Evolutionary conservation across 108 stramenopile species (phyloP).

Genomic region (Parietichytrium sp.): DNA sequence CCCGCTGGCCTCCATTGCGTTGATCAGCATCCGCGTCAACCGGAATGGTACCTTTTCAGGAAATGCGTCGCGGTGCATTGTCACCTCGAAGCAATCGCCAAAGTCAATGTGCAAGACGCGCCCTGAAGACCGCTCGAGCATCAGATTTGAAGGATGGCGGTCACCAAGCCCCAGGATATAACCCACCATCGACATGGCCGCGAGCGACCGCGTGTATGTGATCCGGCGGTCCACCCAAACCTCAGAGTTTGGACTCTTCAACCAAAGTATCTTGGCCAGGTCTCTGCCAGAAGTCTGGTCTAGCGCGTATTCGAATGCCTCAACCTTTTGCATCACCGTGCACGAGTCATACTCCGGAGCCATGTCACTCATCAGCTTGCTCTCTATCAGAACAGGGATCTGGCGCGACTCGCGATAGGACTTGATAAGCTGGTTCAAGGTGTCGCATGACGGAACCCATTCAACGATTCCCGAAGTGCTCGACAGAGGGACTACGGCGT

Average conservation of each 20-base stretch:
- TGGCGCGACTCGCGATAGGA: slow-evolving; percentile 85
- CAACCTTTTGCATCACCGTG: slow-evolving; percentile 95
- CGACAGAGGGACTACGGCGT: slow-evolving; percentile 87
- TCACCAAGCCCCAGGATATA: slow-evolving; percentile 78
- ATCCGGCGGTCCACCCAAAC: slow-evolving; percentile 95
- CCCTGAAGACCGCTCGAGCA: slow-evolving; percentile 55
- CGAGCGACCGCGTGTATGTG: slow-evolving; percentile 90
- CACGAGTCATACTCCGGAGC: slow-evolving; percentile 86
- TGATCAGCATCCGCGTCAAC: slow-evolving; percentile 96
- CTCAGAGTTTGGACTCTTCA: slow-evolving; percentile 89
- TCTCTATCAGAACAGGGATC: slow-evolving; percentile 87
- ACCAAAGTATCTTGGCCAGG: slow-evolving; percentile 89
- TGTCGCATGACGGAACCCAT: slow-evolving; percentile 97
- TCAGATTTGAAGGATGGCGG: slow-evolving; percentile 69
- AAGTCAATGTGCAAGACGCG: slow-evolving; percentile 55
- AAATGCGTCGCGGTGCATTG: slow-evolving; percentile 95
- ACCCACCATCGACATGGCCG: slow-evolving; percentile 99
- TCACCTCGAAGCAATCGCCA: slow-evolving; percentile 93
- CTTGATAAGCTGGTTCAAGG: slow-evolving; percentile 88
- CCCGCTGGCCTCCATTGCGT: slow-evolving; percentile 97
- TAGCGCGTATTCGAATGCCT: slow-evolving; percentile 87
- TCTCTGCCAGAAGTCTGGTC: slow-evolving; percentile 86
- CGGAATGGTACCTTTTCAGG: slow-evolving; percentile 98
- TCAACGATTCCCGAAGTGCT: slow-evolving; percentile 94
- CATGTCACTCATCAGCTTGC: slow-evolving; percentile 82